Percentiles rank a stretch among this genome's conserved stretches.
These are phyloP conservation scores for Ensete ventricosum DNA, from an alignment of 176 grass and related monocot species.

Conservation along the genomic window DNA sequence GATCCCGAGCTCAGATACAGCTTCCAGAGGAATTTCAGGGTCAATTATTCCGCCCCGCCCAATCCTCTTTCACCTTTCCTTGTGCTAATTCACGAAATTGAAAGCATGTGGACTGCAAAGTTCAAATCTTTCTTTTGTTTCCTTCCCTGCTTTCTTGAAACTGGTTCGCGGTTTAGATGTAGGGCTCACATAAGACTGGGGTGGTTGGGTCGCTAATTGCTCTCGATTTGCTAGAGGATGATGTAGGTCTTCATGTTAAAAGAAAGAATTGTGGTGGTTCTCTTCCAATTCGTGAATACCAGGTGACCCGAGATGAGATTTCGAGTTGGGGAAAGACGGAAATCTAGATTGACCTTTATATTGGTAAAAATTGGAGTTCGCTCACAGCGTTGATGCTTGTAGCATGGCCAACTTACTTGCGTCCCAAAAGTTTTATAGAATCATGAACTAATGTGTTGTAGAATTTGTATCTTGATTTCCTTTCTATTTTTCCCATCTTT, in stretches of 20 bases:
- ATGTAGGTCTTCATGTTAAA: neutral
- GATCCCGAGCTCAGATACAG: slow-evolving; percentile 66
- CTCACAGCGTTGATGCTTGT: no score
- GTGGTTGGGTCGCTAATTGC: neutral
- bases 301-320: neutral
- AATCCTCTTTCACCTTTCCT: neutral
- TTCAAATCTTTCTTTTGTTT: neutral
- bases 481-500: neutral
- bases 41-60: neutral
- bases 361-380: neutral
- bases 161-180: neutral
- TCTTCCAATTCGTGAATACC: neutral
- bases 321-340: neutral
- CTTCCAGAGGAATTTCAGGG: slow-evolving; percentile 46
- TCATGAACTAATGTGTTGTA: no score
- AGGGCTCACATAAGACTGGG: neutral
- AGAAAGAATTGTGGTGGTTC: neutral
- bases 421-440: no score
- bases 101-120: neutral
- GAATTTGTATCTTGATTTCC: neutral
- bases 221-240: neutral
- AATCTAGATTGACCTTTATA: neutral
- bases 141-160: neutral
- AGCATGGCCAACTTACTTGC: no score
- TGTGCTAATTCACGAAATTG: neutral